These are phyloP conservation scores for Saturnispora mendoncae DNA, from an alignment of 805 yeast genomes.

Conservation along the genomic window DNA sequence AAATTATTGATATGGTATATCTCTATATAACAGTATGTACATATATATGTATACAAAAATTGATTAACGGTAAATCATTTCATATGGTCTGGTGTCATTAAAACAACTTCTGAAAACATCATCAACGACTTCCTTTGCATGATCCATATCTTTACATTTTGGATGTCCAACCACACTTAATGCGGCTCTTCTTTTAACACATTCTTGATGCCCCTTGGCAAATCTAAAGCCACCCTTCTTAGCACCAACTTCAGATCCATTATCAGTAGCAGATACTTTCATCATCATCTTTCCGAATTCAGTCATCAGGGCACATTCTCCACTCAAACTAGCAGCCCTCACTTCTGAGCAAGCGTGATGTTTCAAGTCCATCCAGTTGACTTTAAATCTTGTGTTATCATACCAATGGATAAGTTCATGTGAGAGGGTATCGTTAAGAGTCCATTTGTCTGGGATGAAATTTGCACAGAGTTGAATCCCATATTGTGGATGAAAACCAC, in stretches of 20 bases:
- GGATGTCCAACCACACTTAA: slow-evolving; percentile 85
- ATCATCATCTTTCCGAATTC: slow-evolving; percentile 46
- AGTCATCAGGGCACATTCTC: slow-evolving; percentile 87
- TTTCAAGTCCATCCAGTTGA: slow-evolving; percentile 73
- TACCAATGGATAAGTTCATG: slow-evolving; percentile 93
- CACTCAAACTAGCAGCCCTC: slow-evolving; percentile 85
- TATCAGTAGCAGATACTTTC: slow-evolving; percentile 16
- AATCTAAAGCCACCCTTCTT: slow-evolving; percentile 7
- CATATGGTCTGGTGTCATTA: slow-evolving; percentile 92
- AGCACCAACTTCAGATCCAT: slow-evolving; percentile 6
- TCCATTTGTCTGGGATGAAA: slow-evolving; percentile 62
- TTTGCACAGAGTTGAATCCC: slow-evolving; percentile 88
- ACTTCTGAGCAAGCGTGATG: slow-evolving; percentile 98
- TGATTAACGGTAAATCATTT: slow-evolving; percentile 76
- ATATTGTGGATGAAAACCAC: slow-evolving; percentile 86
- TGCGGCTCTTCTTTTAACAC: slow-evolving; percentile 83
- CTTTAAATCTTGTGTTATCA: slow-evolving; percentile 80
- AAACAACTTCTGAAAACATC: slow-evolving; percentile 91
- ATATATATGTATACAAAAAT: neutral
- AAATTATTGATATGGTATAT: neutral
- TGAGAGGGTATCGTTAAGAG: slow-evolving; percentile 81
- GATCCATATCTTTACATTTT: slow-evolving; percentile 57
- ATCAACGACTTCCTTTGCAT: slow-evolving; percentile 72
- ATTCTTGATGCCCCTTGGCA: slow-evolving; percentile 75
- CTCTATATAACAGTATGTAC: neutral